Base-by-base conservation (phyloP, 345 rosid species). In the Melastoma malabathricum region DNA sequence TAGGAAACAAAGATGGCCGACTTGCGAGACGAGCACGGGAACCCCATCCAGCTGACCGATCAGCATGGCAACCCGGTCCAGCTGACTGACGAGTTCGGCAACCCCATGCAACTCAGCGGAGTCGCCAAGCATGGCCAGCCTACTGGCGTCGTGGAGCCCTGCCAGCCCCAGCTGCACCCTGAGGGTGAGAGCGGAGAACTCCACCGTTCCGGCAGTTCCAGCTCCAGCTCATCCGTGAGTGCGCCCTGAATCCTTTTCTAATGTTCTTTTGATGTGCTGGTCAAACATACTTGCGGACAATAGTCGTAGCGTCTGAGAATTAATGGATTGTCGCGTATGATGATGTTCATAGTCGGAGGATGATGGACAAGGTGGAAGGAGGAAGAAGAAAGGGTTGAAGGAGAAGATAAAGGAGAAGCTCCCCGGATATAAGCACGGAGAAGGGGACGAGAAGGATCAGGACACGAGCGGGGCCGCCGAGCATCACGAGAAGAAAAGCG, bases 291-390 rank as follows among this genome's bases (percentile, higher is more conserved):
- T 17, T 14, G 15, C 10, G 14, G 13, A n/a, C 15, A 18, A 8
- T 31, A 25, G 45, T 29, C 34, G 25, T 22, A 22, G 25, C 25
- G 25, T 22, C 25, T 22, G 25, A 22, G 25, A 22, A 22, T 22
- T 22, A 22, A 22, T 22, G 25, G 25, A 22, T 22, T 22, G 25
- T 22, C 13, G 8, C 19, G 1, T 34, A 9, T 34, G n/a, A 9
- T 34, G n/a, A 0, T 34, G 34, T 8, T 47, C 31, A 52, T 59
- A 69, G 82, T 69, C 75, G 9, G 84, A 75, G 74, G 95, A 83
- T 34, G 93, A 79, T 57, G 95, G 75, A 39, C 66, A 76, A 77
- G 94, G 95, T 27, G 89, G 90, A 45, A 71, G 89, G 48, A 76
- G 83, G 71, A 85, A 85, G 80, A 89, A 89, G 76, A 83, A 72